These are phyloP conservation scores for Stevia rebaudiana DNA, from an alignment of 140 eudicot genomes.

Conservation along the genomic window DNA sequence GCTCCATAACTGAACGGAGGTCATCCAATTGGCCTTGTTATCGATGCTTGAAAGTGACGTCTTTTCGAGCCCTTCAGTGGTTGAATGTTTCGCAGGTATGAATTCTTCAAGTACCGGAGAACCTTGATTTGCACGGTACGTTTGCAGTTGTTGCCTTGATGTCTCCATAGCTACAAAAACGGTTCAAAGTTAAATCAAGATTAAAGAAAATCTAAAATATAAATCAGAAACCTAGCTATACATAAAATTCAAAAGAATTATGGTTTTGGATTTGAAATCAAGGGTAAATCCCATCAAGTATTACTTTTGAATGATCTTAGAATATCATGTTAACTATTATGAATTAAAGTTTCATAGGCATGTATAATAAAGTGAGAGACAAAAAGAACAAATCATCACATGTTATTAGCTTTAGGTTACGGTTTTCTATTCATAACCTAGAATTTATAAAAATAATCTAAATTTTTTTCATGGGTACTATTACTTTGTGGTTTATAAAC, in stretches of 20 bases:
- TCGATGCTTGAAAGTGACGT: slow-evolving; percentile 31
- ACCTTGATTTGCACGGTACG: slow-evolving; percentile 45
- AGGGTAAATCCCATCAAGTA: too few species aligned
- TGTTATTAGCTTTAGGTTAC: slow-evolving; percentile 16
- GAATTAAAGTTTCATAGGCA: slow-evolving; percentile 27
- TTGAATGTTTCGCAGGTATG: slow-evolving; percentile 62
- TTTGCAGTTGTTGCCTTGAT: slow-evolving; percentile 76
- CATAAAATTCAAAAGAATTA: slow-evolving; percentile 1
- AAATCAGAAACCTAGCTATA: not conserved
- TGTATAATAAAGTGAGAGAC: slow-evolving; percentile 31
- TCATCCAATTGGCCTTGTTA: slow-evolving; percentile 84
- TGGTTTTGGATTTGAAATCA: not conserved
- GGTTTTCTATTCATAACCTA: slow-evolving; percentile 14
- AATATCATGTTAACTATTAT: slow-evolving; percentile 2
- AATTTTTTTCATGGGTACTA: not conserved
- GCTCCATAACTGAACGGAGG: slow-evolving; percentile 87
- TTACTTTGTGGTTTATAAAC: not conserved
- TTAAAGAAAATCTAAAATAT: not conserved
- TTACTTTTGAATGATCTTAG: slow-evolving; percentile 26
- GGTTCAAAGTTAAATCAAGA: not conserved
- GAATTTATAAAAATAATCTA: not conserved
- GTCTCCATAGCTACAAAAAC: slow-evolving; percentile 64
- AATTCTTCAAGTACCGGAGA: slow-evolving; percentile 80
- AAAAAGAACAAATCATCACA: slow-evolving; percentile 21
- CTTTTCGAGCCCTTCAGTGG: slow-evolving; percentile 37